Evolutionary conservation across 805 yeast species (phyloP), one percentile per base, ranked within the genome.

Genomic region (Candida fluviatilis): DNA sequence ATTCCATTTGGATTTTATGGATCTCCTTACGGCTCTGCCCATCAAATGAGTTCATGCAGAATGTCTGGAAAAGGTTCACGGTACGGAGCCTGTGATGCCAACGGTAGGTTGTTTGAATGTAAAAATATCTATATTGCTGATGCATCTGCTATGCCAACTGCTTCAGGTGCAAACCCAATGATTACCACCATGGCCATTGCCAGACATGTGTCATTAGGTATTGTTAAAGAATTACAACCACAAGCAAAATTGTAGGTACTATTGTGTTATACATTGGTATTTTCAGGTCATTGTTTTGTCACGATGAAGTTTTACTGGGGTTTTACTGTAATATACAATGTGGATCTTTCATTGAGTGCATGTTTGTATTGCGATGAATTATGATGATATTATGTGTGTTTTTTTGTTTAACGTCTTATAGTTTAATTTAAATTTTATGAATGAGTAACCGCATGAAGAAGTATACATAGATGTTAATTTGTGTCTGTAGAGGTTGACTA

Each of bases 151-250:
- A 55, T 74, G 58, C 80, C 80, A 5, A 56, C 73, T 1, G 79
- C 80, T 0, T 65, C 73, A 23, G 80, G 80, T 3, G 76, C 66
- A 28, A 75, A 75, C 47, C 79, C 80, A 6, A 75, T 75, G 80
- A 55, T 74, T 21, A 35, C 73, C 2, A 62, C 70, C 25, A 64
- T 75, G 74, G 59, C 79, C 2, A 49, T 70, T 15, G 68, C 78
- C 5, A 59, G 73, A 36, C 64, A 68, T 16, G 60, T 73, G 26
- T 55, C 73, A 2, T 55, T 60, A 23, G 65, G 55, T 16, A 50
- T 75, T 25, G 60, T 53, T 14, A 58, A 64, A 35, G 67, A 60
- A 29, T 54, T 64, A 48, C 45, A 46, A 35, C 50, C 53, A 11
- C 32, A 45, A 15, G 49, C 61, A 8, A 59, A 52, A 46, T 50